Evolutionary conservation across 2,329 filamentous ascomycete genomes (phyloP), one percentile per base, ranked within the genome.

Genomic region (Neoscytalidium dimidiatum): DNA sequence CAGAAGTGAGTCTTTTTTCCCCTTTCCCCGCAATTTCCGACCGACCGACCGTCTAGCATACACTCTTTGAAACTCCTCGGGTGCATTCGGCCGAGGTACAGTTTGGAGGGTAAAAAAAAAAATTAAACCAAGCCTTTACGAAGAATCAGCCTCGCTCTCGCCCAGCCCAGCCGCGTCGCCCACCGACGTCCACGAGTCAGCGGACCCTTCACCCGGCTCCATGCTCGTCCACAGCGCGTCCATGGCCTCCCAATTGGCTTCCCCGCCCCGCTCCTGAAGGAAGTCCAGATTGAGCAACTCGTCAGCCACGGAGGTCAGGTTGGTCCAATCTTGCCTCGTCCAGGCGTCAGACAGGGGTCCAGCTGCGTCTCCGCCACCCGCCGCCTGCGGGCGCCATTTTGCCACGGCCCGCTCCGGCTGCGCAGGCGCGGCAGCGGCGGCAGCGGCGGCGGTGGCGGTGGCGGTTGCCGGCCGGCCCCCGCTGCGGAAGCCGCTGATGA

Each of bases 191-290:
- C 51, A 56, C 51, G 51, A 11, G 19, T 35, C 51, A 4, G 51
- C 29, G 17, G 4, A 7, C n/a, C 29, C 29, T 7, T n/a, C n/a
- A 4, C 13, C 52, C 52, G 52, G 33, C 1, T 58, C 35, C 23
- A 58, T 33, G 53, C 53, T 58, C 1, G 53, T 11, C 53, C 53
- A 58, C 13, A 58, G n/a, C 53, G 23, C 23, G 38, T 58, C 53
- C 35, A 44, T 58, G 6, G 35, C 21, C 17, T 31, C 35, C 53
- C 53, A 58, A 6, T 29, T 29, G 13, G 33, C 14, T 14, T 11
- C 51, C 51, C 19, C 29, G 29, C 29, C 26, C 33, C 35, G 11
- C 1, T 11, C n/a, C 3, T 56, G 51, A 14, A 56, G 21, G 33
- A 56, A 23, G 1, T 9, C 28, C n/a, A 38, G 29, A 19, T 56